Evolutionary conservation across 2,329 filamentous ascomycete genomes (phyloP).

Genomic region (Fusarium oxysporum): DNA sequence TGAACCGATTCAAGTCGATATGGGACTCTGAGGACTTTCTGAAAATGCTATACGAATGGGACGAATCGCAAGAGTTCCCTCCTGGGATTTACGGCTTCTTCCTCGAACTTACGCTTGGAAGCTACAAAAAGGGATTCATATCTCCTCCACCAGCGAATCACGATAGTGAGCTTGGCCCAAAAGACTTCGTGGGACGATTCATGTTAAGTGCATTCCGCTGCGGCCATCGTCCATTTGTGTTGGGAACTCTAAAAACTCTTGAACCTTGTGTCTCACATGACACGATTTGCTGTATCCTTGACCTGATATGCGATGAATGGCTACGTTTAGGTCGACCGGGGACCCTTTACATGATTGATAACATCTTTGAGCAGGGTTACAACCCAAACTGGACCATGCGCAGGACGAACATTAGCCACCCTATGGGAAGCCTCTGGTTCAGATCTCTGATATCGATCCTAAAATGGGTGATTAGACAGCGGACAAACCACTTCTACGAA

Average conservation of each 20-base stretch:
- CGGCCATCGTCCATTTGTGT: neutral
- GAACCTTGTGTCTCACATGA: neutral
- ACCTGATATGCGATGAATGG: neutral
- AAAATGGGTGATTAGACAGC: neutral
- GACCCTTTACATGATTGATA: too few species aligned
- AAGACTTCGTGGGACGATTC: neutral
- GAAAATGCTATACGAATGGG: neutral
- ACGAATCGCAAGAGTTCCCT: neutral
- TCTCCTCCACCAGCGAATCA: too few species aligned
- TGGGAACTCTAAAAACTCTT: neutral
- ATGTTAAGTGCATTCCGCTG: neutral
- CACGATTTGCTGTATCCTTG: neutral
- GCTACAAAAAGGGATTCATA: neutral
- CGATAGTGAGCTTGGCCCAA: neutral
- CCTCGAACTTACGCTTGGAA: neutral
- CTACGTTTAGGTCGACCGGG: too few species aligned
- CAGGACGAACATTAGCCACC: rapidly evolving
- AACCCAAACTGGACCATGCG: neutral
- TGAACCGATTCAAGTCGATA: neutral
- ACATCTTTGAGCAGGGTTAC: neutral
- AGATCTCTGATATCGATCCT: neutral
- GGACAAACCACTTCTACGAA: too few species aligned
- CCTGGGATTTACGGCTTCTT: neutral
- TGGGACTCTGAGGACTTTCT: neutral
- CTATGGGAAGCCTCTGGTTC: neutral